Base-by-base conservation (phyloP, 148 eudicot species). In the Diospyros kaki region DNA sequence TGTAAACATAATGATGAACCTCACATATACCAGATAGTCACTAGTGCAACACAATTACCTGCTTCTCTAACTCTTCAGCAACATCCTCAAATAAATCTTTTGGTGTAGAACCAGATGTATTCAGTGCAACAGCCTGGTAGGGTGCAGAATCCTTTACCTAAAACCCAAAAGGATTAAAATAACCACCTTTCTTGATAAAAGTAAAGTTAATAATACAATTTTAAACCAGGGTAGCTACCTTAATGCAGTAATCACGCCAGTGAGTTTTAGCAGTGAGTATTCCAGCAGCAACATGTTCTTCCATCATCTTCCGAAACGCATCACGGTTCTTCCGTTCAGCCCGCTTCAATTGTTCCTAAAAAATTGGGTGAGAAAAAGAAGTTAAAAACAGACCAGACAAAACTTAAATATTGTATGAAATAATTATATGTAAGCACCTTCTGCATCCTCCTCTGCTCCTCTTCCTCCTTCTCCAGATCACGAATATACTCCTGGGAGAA, bases 391-490 rank as follows among this genome's bases (percentile, higher is more conserved):
- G n/a, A 64, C 52, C 68, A 73, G 56, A 66, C 50, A n/a, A 66
- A 18, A 75, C 18, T 1, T 60, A 64, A 4, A 10, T 18, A 68
- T 64, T 58, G 58, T 28, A 14, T 46, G 8, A 5, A 69, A 43
- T 9, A 60, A 64, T 59, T 59, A 38, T 40, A 7, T 1, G 17
- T 58, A 61, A 55, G 53, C 54, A 94, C 97, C 98, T 95, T 92
- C 71, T 89, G 89, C 53, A 82, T 82, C 79, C 85, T 95, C 81
- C 76, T 95, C 84, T 87, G 94, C 81, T 95, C 94, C 64, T 92
- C 97, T 83, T 95, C 97, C 72, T 92, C 96, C 84, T 87, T 90
- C 86, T 95, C 99, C 87, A 95, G 77, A 76, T 89, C 91, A 68
- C 94, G 97, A 61, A 95, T 92, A 78, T 92, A 95, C 75, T 95